These are phyloP conservation scores for Flaveria floridana DNA, from an alignment of 140 eudicot genomes.

Conservation along the genomic window DNA sequence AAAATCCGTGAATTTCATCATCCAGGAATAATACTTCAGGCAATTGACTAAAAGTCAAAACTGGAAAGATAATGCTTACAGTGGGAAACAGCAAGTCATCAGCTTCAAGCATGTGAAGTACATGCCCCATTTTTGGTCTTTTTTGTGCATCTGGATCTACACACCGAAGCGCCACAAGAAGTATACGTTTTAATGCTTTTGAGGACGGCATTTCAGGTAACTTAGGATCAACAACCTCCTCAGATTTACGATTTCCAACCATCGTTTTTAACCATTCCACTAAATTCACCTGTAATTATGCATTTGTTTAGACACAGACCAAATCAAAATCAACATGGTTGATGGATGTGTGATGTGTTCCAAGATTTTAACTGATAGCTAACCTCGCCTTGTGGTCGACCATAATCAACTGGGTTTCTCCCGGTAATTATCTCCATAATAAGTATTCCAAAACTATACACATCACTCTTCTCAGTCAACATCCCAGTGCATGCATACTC, in stretches of 20 bases:
- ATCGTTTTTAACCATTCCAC: constrained; percentile 94
- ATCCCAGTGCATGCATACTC: constrained; percentile 99
- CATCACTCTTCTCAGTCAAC: constrained; percentile 93
- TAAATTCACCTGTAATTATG: constrained; percentile 66
- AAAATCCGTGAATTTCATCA: constrained; percentile 6
- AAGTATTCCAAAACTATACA: constrained; percentile 90
- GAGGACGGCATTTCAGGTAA: constrained; percentile 83
- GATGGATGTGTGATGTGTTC: neutral
- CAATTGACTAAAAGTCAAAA: constrained; percentile 8
- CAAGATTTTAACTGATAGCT: constrained; percentile 18
- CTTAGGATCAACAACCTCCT: constrained; percentile 93
- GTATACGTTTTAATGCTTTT: constrained; percentile 79
- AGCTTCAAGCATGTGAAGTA: constrained; percentile 96
- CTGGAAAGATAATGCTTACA: constrained; percentile 42
- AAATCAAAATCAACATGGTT: neutral
- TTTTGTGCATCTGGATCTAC: constrained; percentile 94
- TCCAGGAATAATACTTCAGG: neutral
- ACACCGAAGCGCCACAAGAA: constrained; percentile 91
- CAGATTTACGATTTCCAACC: constrained; percentile 86
- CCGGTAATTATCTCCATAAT: constrained; percentile 93
- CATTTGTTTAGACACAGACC: constrained; percentile 13
- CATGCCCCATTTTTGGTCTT: constrained; percentile 96
- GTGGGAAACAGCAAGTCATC: constrained; percentile 77
- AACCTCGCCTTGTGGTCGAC: constrained; percentile 91
- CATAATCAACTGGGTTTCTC: constrained; percentile 87